Percentiles rank a stretch among this genome's conserved stretches.
Evolutionary conservation across 208 protist species (phyloP).

Genomic region (Acanthamoeba divionensis): DNA sequence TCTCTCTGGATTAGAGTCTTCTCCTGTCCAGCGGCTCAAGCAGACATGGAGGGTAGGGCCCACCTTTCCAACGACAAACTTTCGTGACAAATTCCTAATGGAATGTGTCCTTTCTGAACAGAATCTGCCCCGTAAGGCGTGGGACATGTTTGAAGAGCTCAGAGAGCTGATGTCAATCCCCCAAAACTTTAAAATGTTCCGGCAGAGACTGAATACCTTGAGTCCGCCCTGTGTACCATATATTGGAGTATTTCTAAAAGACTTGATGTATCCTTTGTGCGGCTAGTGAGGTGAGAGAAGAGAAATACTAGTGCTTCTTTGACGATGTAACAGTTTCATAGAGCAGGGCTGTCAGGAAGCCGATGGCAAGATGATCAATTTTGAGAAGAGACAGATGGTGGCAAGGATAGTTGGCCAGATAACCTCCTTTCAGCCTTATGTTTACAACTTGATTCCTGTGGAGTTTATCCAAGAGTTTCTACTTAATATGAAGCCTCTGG

Average conservation of each 20-base stretch:
- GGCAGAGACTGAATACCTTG: not conserved
- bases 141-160: slow-evolving; percentile 51
- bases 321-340: not conserved
- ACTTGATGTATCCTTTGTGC: no score
- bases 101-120: no score
- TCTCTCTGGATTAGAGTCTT: slow-evolving; percentile 30
- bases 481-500: not conserved
- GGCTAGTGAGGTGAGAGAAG: no score
- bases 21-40: slow-evolving; percentile 46
- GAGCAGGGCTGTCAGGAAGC: not conserved
- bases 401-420: slow-evolving; percentile 28
- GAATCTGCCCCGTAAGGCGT: not conserved
- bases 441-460: slow-evolving; percentile 45
- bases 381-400: slow-evolving; percentile 49
- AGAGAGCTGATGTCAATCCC: not conserved
- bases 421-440: slow-evolving; percentile 7
- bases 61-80: no score
- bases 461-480: slow-evolving; percentile 51
- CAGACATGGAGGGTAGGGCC: not conserved
- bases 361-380: slow-evolving; percentile 62
- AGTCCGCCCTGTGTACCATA: slow-evolving; percentile 48
- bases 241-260: slow-evolving; percentile 55
- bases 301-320: slow-evolving; percentile 12
- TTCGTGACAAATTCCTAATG: no score
- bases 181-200: slow-evolving; percentile 10